Evolutionary conservation across 2,329 filamentous ascomycete genomes (phyloP).

Genomic region (Sporothrix pseudoabietina): DNA sequence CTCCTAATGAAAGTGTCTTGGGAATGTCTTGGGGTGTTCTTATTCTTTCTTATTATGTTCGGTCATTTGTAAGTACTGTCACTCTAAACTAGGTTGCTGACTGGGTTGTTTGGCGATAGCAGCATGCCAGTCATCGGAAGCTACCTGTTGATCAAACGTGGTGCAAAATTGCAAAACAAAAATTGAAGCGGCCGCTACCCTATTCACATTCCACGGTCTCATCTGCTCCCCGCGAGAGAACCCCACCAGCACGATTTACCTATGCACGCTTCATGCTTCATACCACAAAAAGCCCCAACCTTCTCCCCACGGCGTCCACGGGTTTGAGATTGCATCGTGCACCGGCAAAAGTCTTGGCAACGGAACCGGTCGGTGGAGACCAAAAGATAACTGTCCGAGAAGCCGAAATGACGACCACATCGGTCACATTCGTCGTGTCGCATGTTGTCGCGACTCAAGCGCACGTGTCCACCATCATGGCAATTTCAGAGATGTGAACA

Average conservation of each 20-base stretch:
- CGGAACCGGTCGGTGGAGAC: neutral
- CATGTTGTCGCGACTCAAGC: neutral
- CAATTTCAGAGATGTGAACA: neutral
- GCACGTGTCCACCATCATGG: neutral
- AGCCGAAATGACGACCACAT: neutral
- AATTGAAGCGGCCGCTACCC: neutral
- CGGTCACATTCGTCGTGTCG: neutral
- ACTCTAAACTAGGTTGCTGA: neutral
- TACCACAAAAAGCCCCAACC: too few relatives aligned
- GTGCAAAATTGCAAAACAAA: neutral
- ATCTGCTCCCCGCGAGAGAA: neutral
- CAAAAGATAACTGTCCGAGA: neutral
- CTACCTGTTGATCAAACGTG: neutral
- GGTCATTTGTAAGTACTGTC: neutral
- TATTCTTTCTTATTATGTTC: too few relatives aligned
- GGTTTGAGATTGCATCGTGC: neutral
- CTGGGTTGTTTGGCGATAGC: neutral
- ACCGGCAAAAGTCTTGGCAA: slow-evolving; percentile 13
- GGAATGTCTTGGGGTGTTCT: neutral
- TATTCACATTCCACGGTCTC: slow-evolving; percentile 2
- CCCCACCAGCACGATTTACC: neutral
- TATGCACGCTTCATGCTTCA: slow-evolving; percentile 1
- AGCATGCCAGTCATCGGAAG: slow-evolving; percentile 3
- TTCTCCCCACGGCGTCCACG: neutral
- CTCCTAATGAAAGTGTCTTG: neutral